phyloP scores from a whole-genome alignment of 805 yeast genomes.

The Wickerhamiella alocasiicola region DNA sequence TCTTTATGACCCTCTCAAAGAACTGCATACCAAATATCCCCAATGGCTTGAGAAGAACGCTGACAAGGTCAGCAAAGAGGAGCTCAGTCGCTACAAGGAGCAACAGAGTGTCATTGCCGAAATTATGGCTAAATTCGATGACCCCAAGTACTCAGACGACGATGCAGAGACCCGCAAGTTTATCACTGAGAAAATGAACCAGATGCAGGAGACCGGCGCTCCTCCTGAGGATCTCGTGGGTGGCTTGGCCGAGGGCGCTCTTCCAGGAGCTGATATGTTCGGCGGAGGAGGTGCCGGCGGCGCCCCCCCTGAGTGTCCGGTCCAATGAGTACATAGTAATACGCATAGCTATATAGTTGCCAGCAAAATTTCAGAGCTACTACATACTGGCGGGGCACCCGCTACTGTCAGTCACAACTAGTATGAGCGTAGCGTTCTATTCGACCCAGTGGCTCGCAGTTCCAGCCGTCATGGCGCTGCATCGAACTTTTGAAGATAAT shows the following conservation, averaged over 20 bases:
- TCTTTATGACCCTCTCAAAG: conserved; percentile 78
- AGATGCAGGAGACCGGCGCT: conserved; percentile 54
- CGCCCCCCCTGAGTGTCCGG: conserved; percentile 6
- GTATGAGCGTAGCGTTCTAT: too few species aligned
- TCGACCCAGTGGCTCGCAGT: too few species aligned
- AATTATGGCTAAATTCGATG: conserved; percentile 57
- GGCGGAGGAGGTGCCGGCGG: conserved; percentile 1
- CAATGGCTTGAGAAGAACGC: conserved; percentile 50
- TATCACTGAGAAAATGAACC: conserved; percentile 48
- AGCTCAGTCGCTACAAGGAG: conserved; percentile 40
- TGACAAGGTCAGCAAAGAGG: conserved; percentile 32
- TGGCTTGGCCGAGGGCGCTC: conserved; percentile 35
- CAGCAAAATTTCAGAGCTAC: too few species aligned
- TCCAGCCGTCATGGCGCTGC: too few species aligned
- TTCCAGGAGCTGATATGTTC: conserved; percentile 25
- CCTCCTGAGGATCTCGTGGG: conserved; percentile 70
- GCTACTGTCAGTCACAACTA: too few species aligned
- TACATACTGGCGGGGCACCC: too few species aligned
- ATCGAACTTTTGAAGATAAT: too few species aligned
- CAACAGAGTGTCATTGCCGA: conserved; percentile 52
- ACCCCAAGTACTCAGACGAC: conserved; percentile 45
- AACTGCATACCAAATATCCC: conserved; percentile 60
- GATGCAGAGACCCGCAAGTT: conserved; percentile 33
- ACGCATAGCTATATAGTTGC: background rate
- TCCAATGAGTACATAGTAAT: background rate